A percentile compares a stretch with the other conserved stretches of the same genome.
These are phyloP conservation scores for Pythium oligandrum DNA, from an alignment of 352 stramenopile species.

Conservation along the genomic window DNA sequence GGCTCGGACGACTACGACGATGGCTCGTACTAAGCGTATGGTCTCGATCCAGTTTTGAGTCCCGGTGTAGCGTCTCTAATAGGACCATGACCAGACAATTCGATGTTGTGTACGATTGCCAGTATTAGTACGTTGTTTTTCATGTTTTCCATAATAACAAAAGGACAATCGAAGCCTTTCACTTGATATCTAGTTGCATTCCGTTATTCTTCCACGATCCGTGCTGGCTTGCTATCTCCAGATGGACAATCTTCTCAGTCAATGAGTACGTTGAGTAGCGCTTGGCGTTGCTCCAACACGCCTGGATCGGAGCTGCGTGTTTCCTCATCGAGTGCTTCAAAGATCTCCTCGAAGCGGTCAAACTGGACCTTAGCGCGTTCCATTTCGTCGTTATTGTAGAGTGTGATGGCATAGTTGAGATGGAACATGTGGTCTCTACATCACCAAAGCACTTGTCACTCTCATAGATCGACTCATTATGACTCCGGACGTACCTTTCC, in stretches of 20 bases:
- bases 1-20: too few species aligned
- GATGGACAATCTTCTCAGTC: slow-evolving; percentile 26
- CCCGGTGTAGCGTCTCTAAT: too few species aligned
- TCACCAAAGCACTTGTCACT: slow-evolving; percentile 9
- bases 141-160: too few species aligned
- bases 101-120: too few species aligned
- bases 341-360: slow-evolving; percentile 79
- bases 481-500: slow-evolving; percentile 38
- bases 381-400: slow-evolving; percentile 90
- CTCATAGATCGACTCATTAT: neutral
- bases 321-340: slow-evolving; percentile 65
- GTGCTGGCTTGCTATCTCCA: neutral
- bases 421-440: slow-evolving; percentile 83
- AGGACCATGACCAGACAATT: too few species aligned
- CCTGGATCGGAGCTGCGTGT: slow-evolving; percentile 57
- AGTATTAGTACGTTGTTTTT: too few species aligned
- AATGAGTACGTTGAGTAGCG: slow-evolving; percentile 58
- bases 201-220: too few species aligned
- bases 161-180: too few species aligned
- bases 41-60: too few species aligned
- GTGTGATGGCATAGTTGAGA: slow-evolving; percentile 85
- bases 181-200: too few species aligned
- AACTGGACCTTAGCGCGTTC: slow-evolving; percentile 82
- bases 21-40: too few species aligned
- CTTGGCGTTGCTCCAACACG: slow-evolving; percentile 70